phyloP scores from a whole-genome alignment of 177 flowering plant species.

The Vitis hybrid region DNA sequence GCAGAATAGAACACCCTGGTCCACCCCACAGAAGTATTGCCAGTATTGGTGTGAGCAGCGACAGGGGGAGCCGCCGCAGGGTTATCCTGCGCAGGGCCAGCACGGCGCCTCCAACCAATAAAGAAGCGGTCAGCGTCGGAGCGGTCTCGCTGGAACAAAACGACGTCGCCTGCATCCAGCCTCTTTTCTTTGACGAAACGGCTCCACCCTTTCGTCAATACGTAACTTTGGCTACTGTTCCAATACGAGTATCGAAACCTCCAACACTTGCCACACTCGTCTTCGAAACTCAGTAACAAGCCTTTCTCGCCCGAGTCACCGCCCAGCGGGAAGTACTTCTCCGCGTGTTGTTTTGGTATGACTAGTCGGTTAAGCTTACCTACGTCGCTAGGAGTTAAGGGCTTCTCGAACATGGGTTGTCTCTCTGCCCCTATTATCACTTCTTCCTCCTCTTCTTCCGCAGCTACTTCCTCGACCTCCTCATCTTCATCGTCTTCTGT shows the following conservation, averaged over 20 bases:
- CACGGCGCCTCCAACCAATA: constrained; percentile 75
- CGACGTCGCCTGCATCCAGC: constrained; percentile 83
- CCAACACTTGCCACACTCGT: constrained; percentile 60
- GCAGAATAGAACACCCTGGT: constrained; percentile 34
- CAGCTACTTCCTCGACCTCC: constrained; percentile 3
- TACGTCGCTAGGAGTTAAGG: constrained; percentile 90
- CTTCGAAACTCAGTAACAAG: constrained; percentile 71
- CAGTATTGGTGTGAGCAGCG: neutral
- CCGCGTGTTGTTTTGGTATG: constrained; percentile 95
- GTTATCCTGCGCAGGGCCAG: constrained; percentile 12
- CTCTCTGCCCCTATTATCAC: constrained; percentile 6
- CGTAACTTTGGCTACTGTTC: constrained; percentile 97
- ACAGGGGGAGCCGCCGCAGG: constrained; percentile 8
- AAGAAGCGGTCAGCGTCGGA: constrained; percentile 32
- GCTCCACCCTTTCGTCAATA: constrained; percentile 93
- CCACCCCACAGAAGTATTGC: constrained; percentile 27
- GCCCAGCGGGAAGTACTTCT: constrained; percentile 72
- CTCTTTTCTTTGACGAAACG: constrained; percentile 83
- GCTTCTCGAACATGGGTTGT: constrained; percentile 79
- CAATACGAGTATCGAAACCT: constrained; percentile 87
- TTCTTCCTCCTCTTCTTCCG: neutral
- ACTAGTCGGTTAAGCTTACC: constrained; percentile 94
- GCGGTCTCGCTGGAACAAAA: constrained; percentile 50
- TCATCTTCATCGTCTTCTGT: constrained; percentile 9
- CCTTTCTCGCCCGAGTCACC: constrained; percentile 51